These are phyloP conservation scores for Neurospora sp. DNA, from an alignment of 495 filamentous ascomycete genomes.

Conservation along the genomic window DNA sequence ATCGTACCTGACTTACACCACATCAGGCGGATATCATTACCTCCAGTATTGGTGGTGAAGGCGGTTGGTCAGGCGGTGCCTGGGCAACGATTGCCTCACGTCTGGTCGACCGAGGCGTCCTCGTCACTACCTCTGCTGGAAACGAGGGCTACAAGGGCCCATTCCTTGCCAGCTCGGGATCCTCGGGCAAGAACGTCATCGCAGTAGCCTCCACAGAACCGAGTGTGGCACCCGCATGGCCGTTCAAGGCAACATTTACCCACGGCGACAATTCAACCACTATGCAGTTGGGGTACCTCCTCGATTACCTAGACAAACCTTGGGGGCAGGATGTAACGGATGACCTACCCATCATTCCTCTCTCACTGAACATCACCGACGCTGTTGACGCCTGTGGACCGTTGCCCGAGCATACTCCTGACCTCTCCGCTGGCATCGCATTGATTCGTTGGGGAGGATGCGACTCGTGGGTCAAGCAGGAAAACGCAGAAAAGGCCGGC, in stretches of 20 bases:
- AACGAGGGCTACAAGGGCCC: constrained; percentile 25
- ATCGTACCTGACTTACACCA: background rate
- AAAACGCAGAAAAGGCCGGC: constrained; percentile 16
- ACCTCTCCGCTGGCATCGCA: constrained; percentile 29
- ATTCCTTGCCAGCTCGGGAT: constrained; percentile 20
- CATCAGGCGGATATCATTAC: constrained; percentile 25
- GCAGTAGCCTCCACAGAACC: constrained; percentile 20
- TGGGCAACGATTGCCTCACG: constrained; percentile 23
- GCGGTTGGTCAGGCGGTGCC: constrained; percentile 22
- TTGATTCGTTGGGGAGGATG: constrained; percentile 27
- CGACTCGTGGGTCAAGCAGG: constrained; percentile 12
- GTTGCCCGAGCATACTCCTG: constrained; percentile 17
- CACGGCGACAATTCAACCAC: constrained; percentile 15
- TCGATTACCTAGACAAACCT: background rate
- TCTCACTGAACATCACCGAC: constrained; percentile 13
- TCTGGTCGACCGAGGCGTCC: constrained; percentile 23
- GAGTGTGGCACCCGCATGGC: constrained; percentile 12
- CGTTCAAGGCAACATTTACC: constrained; percentile 21
- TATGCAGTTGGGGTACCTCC: constrained; percentile 13
- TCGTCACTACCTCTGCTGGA: constrained; percentile 24
- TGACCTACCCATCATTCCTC: constrained; percentile 13
- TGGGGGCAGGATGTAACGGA: constrained; percentile 5
- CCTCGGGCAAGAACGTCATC: constrained; percentile 20
- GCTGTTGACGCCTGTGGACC: constrained; percentile 14
- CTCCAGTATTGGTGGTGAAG: constrained; percentile 20